Evolutionary conservation across 1,139 yeast genomes (phyloP), one percentile per base, ranked within the genome.

Genomic region (Geotrichum bryndzae): DNA sequence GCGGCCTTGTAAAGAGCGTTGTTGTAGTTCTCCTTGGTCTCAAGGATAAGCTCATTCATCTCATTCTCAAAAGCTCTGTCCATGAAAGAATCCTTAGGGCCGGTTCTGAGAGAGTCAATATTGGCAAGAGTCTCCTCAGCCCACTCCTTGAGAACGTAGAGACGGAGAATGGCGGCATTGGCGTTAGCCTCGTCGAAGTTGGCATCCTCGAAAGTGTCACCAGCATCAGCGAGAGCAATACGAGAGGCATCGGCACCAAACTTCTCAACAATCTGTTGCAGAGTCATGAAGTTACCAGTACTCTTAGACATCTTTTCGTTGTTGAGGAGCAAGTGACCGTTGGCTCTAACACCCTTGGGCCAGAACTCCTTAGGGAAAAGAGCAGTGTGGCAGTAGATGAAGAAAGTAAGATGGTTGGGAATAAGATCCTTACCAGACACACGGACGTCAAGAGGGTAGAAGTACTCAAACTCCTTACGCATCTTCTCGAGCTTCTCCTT

Each of bases 221-320:
- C 99, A 62, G 97, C 97, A 80, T 95, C 98, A 51, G 99, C 99
- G 69, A 95, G 80, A 10, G 99, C 97, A 76, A 95, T 89, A 81
- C 99, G 88, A 25, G 96, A 82, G 53, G 98, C 98, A 77, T 95
- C 99, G 59, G 99, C 97, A 74, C 99, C 99, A 69, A 86, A 94
- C 78, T 94, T 95, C 69, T 84, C 82, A 63, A 87, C 87, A 71
- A 88, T 83, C 76, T 94, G 91, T 70, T 86, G 84, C 74, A 94
- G 81, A 59, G 99, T 94, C 87, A 91, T 82, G 74, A 95, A 94
- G 80, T 94, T 94, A 77, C 99, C 99, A 48, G 98, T 92, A 51
- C 96, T 88, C 77, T 94, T 94, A 62, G 98, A 86, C 99, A 94
- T 94, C 82, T 94, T 94, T 70, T 95, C 96, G 73, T 94, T 92